A percentile compares a stretch with the other conserved stretches of the same genome.
These are phyloP conservation scores for Colletotrichum musae DNA, from an alignment of 2,329 filamentous ascomycete genomes.

Conservation along the genomic window DNA sequence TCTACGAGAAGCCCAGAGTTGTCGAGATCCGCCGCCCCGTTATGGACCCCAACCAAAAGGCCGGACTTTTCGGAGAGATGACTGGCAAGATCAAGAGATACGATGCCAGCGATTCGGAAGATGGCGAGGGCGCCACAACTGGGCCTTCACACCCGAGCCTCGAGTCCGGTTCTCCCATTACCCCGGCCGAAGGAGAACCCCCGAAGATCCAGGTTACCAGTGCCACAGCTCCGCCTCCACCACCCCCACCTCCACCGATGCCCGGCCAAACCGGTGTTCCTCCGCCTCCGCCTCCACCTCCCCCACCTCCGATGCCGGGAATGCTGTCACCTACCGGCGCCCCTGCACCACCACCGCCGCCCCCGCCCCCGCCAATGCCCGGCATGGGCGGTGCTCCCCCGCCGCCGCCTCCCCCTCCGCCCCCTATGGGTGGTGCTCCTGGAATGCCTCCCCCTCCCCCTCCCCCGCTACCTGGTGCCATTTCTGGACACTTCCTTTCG, in stretches of 20 bases:
- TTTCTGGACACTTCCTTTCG: slow-evolving; percentile 83
- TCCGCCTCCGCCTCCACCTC: slow-evolving; percentile 62
- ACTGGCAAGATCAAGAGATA: slow-evolving; percentile 80
- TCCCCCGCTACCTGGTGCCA: slow-evolving; percentile 69
- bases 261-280: slow-evolving; percentile 54
- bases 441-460: slow-evolving; percentile 64
- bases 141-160: slow-evolving; percentile 83
- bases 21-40: slow-evolving; percentile 83
- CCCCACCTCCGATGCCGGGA: slow-evolving; percentile 65
- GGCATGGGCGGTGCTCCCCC: slow-evolving; percentile 60
- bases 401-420: slow-evolving; percentile 63
- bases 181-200: slow-evolving; percentile 72
- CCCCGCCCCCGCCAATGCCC: slow-evolving; percentile 57
- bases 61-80: slow-evolving; percentile 78
- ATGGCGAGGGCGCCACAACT: slow-evolving; percentile 78
- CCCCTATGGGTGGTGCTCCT: slow-evolving; percentile 57
- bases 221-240: slow-evolving; percentile 53
- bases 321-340: slow-evolving; percentile 50
- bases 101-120: slow-evolving; percentile 81
- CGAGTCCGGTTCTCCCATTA: slow-evolving; percentile 78
- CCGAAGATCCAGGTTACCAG: slow-evolving; percentile 73
- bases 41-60: slow-evolving; percentile 75
- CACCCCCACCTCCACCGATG: slow-evolving; percentile 56
- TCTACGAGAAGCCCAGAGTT: slow-evolving; percentile 85
- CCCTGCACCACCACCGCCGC: slow-evolving; percentile 67